These are phyloP conservation scores for Wickerhamiella brachini DNA, from an alignment of 805 yeast genomes.

Conservation along the genomic window DNA sequence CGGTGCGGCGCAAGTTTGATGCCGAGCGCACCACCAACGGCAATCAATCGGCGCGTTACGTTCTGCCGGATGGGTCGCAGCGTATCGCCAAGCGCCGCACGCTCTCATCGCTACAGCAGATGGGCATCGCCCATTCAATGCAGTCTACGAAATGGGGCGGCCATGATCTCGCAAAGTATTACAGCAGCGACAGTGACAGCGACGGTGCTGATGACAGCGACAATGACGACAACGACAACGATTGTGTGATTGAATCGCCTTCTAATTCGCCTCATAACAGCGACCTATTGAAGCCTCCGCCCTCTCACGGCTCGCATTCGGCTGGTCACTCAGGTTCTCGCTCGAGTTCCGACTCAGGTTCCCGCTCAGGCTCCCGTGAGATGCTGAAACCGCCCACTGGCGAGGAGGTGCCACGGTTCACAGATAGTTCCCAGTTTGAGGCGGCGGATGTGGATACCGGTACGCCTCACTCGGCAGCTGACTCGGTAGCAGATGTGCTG, in stretches of 20 bases:
- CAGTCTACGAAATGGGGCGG: slow-evolving; percentile 24
- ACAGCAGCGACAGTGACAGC: slow-evolving; percentile 16
- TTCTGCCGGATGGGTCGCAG: slow-evolving; percentile 13
- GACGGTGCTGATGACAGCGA: slow-evolving; percentile 10
- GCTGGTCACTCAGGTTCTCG: too few species aligned
- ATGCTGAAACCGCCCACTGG: slow-evolving; percentile 17
- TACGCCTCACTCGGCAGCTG: neutral
- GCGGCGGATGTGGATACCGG: neutral
- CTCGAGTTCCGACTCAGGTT: too few species aligned
- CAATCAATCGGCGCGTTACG: slow-evolving; percentile 7
- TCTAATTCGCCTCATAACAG: too few species aligned
- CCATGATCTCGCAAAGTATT: slow-evolving; percentile 6
- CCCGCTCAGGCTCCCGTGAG: neutral
- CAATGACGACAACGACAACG: slow-evolving; percentile 8
- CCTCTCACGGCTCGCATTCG: too few species aligned
- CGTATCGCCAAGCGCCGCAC: slow-evolving; percentile 20
- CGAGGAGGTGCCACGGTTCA: neutral
- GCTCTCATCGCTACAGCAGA: slow-evolving; percentile 52
- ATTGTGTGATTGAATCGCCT: neutral
- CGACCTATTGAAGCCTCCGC: too few species aligned
- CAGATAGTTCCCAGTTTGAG: neutral
- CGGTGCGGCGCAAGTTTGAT: neutral
- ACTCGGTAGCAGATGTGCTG: neutral
- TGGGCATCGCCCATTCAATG: slow-evolving; percentile 72
- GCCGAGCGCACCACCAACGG: neutral